Evolutionary conservation across 352 stramenopile species (phyloP), one percentile per base, ranked within the genome.

Genomic region (Globisporangium camurandrum): DNA sequence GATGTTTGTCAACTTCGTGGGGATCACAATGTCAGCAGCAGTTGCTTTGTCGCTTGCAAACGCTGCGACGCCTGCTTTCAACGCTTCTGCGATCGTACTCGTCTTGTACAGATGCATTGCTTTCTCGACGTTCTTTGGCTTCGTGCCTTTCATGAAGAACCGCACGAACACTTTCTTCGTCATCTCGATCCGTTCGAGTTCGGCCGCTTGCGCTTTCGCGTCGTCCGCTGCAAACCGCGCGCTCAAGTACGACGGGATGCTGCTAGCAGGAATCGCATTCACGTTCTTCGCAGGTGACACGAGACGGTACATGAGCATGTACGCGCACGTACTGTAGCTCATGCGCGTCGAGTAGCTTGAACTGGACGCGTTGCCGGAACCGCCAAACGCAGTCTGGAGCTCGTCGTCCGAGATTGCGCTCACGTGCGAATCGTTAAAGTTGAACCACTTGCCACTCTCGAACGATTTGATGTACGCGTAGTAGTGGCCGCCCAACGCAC

Each of bases 391-490:
- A n/a, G 75, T 87, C 52, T 85, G 77, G 2, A 91, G 55, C 30
- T 91, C 83, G 10, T 64, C 64, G 37, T 91, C 78, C 30, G 79
- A 86, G 42, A 92, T 82, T 37, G 85, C 71, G n/a, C 57, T 83
- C 30, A 92, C 81, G 22, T 62, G 86, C 16, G 76, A 87, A 50
- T 95, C 84, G 44, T 95, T 95, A 40, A 95, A 95, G 48, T 95
- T 88, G 60, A 85, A 92, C 84, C 84, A 95, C 46, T 83, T 81
- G 33, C 64, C 80, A 9, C 57, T 77, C 44, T 91, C 84, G 22
- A 93, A 66, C 49, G 76, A 87, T 54, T 90, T 91, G 56, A 97
- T 97, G 68, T 95, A 97, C 23, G 90, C 88, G 59, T 95, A 97
- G 64, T 97, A 97, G 63, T 97, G 91, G 11, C 91, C 91, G 22